Base-by-base conservation (phyloP, 192 early-diverging fungal genomes). In the Spizellomyces sp. region DNA sequence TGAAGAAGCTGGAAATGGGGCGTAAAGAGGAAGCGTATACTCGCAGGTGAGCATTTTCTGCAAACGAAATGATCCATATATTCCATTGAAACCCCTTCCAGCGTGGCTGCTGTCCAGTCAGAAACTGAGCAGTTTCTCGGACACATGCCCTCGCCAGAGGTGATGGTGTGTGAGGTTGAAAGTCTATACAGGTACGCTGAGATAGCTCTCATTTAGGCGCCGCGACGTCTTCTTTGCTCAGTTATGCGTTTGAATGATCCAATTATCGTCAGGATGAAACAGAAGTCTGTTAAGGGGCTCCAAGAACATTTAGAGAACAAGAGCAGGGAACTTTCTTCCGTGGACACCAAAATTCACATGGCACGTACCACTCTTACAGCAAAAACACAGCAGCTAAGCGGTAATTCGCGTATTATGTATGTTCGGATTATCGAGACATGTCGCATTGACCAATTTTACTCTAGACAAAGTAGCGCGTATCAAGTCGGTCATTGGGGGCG, bases 1-100 rank as follows among this genome's bases (percentile, higher is more conserved):
- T 91, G 10, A 85, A 87, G 56, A 77, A 80, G 66, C 66, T 75
- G 15, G 89, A 92, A 27, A 63, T 78, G 10, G 77, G 87, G 17
- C 60, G 71, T 19, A 81, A 77, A 58, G 50, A 73, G 45, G 73
- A 84, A 9, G 67, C 48, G 15, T 48, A 75, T 58, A 73, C 62
- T 7, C 48, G 46, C 19, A 44, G 67, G 70, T 69, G 15, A n/a
- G 22, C 9, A 9, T 64, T 14, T 10, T 22, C 1, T 48, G 19
- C 14, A 48, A 52, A 36, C 46, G 43, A 17, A 66, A 36, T 36
- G 1, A 36, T 36, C 27, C 27, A 3, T 2, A 36, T 36, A 36
- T 36, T 36, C 27, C 27, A 36, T 36, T 36, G 27, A 36, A 36
- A 36, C 1, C 27, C 27, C 3, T 36, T 36, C 27, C 27, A 36